Evolutionary conservation across 371 early-diverging fungal species (phyloP).

Genomic region (Blakeslea trispora): DNA sequence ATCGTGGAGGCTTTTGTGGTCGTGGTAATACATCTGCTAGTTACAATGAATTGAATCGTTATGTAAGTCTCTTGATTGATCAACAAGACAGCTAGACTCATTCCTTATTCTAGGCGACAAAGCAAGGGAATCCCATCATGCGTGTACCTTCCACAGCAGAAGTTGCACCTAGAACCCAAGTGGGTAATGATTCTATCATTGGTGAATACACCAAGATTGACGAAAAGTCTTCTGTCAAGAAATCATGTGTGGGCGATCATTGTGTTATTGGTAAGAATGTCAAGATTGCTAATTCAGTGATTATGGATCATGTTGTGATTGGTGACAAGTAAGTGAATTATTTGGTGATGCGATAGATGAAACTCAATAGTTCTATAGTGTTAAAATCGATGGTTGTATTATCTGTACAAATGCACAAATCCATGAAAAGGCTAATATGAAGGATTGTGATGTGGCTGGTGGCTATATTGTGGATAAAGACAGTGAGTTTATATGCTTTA

Average conservation of each 20-base stretch:
- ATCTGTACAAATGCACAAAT: conserved; percentile 84
- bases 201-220: conserved; percentile 89
- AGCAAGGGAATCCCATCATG: conserved; percentile 54
- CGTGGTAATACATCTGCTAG: conserved; percentile 82
- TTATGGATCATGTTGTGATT: conserved; percentile 93
- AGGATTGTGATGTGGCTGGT: conserved; percentile 91
- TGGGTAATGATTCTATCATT: conserved; percentile 90
- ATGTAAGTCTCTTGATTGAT: conserved; percentile 53
- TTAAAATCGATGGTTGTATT: conserved; percentile 87
- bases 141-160: conserved; percentile 67
- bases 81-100: conserved; percentile 3
- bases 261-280: conserved; percentile 93
- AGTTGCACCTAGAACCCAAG: conserved; percentile 69
- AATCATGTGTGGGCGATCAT: conserved; percentile 90
- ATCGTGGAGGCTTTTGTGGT: conserved; percentile 61
- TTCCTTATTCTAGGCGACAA: conserved; percentile 46
- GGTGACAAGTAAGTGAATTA: conserved; percentile 76
- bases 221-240: conserved; percentile 90
- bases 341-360: conserved; percentile 20
- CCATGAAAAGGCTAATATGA: conserved; percentile 73
- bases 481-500: conserved; percentile 39
- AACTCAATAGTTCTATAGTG: conserved; percentile 67
- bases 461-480: conserved; percentile 73
- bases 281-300: conserved; percentile 89
- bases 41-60: conserved; percentile 86